Evolutionary conservation across 1,284 basidiomycete genomes (phyloP), one percentile per base, ranked within the genome.

Genomic region (Tausonia pullulans): DNA sequence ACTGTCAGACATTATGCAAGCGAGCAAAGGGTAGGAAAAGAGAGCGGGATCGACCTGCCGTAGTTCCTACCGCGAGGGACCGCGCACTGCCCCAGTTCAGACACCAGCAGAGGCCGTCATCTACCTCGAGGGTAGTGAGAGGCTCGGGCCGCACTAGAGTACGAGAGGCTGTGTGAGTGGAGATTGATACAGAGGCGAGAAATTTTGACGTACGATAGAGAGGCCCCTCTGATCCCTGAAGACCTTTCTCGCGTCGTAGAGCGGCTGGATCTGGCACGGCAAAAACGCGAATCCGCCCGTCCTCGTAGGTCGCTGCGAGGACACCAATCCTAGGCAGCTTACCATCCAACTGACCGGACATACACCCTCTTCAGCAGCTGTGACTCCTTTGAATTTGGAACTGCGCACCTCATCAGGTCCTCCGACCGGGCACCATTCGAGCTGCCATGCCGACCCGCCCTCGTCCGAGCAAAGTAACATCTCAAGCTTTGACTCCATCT

Each of bases 391-490:
- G 44, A 11, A 58, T 14, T 7, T 2, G 8, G 41, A 58, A 11
- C 6, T 13, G 57, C 75, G 69, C 54, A 77, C 78, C 58, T 74
- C 65, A 70, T 91, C 88, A 70, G 89, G 82, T 16, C 85, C 82
- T 0, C 90, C 90, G 49, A 90, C 73, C 3, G 91, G 92, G 75
- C 90, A 93, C 91, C 92, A 96, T 74, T 86, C 88, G 14, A 92
- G 72, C 61, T 88, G 85, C 68, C 84, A 81, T 4, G 84, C 87
- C 4, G 86, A 81, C 0, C 90, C 88, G 41, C 81, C 80, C 16
- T 90, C 84, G 5, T 27, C 27, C 2, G 90, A 69, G 69, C 90
- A 92, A 0, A 95, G 70, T 5, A 88, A 82, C 78, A 90, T 79
- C 70, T 87, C 88, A 69, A 88, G 88, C 11, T 72, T 75, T 77